A percentile compares a stretch with the other conserved stretches of the same genome.
Evolutionary conservation across 2,329 filamentous ascomycete species (phyloP).

Genomic region (Calonectria pauciramosa): DNA sequence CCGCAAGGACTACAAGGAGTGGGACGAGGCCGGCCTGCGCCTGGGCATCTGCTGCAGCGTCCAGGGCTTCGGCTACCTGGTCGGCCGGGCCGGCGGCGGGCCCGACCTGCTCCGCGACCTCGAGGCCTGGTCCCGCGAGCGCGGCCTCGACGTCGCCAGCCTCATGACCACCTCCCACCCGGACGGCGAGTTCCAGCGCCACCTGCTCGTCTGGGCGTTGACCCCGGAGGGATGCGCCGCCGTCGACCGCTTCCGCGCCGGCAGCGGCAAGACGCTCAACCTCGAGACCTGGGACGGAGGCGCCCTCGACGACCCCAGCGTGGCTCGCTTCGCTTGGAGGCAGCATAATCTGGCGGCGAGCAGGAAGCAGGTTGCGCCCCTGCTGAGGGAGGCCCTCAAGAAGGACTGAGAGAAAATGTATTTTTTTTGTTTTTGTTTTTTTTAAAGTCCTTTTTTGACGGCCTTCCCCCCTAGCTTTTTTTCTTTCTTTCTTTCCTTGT

Average conservation of each 20-base stretch:
- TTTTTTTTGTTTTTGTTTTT: background rate
- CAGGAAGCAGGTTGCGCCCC: slow-evolving; percentile 78
- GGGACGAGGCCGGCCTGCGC: slow-evolving; percentile 68
- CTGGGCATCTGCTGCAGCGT: slow-evolving; percentile 79
- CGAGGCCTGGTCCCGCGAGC: slow-evolving; percentile 67
- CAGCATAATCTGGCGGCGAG: slow-evolving; percentile 74
- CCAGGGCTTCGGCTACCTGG: slow-evolving; percentile 72
- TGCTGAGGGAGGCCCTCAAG: slow-evolving; percentile 71
- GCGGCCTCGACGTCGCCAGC: slow-evolving; percentile 71
- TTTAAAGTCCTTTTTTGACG: background rate
- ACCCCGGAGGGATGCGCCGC: slow-evolving; percentile 63
- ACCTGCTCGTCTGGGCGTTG: slow-evolving; percentile 77
- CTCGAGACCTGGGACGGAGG: slow-evolving; percentile 69
- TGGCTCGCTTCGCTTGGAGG: slow-evolving; percentile 74
- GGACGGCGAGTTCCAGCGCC: slow-evolving; percentile 70
- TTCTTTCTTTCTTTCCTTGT: background rate
- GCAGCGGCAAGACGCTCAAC: slow-evolving; percentile 62
- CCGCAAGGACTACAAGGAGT: slow-evolving; percentile 89
- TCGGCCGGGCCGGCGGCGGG: slow-evolving; percentile 64
- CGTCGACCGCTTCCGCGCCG: slow-evolving; percentile 66
- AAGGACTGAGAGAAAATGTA: slow-evolving; percentile 10
- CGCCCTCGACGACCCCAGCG: slow-evolving; percentile 55
- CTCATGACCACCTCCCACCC: slow-evolving; percentile 78
- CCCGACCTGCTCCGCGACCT: slow-evolving; percentile 63
- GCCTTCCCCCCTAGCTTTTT: background rate